These are phyloP conservation scores for Naumovozyma baii DNA, from an alignment of 805 yeast species.

Conservation along the genomic window DNA sequence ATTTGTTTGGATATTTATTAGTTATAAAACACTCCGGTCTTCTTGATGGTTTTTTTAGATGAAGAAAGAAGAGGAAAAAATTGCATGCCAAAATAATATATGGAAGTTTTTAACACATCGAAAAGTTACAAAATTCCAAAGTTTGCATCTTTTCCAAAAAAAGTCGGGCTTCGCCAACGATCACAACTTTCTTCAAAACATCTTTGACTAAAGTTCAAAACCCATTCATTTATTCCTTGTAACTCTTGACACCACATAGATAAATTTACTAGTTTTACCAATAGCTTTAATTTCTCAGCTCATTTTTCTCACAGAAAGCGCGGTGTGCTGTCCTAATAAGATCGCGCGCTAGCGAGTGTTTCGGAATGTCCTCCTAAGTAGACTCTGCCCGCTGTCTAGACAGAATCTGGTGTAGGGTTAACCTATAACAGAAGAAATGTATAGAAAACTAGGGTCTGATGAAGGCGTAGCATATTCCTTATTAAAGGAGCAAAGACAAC, in stretches of 20 bases:
- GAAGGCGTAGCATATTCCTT: too few species aligned
- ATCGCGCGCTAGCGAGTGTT: too few species aligned
- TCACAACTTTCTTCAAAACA: background rate
- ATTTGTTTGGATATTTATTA: slow-evolving; percentile 20
- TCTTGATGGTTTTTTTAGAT: slow-evolving; percentile 6
- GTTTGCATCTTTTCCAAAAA: background rate
- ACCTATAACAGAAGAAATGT: background rate
- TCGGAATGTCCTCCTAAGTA: too few species aligned
- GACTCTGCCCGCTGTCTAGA: too few species aligned
- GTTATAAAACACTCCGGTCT: slow-evolving; percentile 86
- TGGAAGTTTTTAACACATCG: too few species aligned
- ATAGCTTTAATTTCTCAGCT: too few species aligned
- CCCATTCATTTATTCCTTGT: background rate
- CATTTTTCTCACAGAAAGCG: too few species aligned
- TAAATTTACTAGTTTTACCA: too few species aligned
- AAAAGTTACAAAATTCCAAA: background rate
- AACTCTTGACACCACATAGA: background rate
- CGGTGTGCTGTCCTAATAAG: too few species aligned
- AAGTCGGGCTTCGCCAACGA: background rate
- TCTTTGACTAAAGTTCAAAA: background rate
- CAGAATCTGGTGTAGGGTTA: too few species aligned
- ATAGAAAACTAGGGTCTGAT: background rate
- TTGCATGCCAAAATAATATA: too few species aligned
- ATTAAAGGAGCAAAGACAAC: slow-evolving; percentile 5
- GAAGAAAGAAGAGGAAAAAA: too few species aligned